Evolutionary conservation across 2,329 filamentous ascomycete species (phyloP).

Genomic region (Aspergillaceae sp.): DNA sequence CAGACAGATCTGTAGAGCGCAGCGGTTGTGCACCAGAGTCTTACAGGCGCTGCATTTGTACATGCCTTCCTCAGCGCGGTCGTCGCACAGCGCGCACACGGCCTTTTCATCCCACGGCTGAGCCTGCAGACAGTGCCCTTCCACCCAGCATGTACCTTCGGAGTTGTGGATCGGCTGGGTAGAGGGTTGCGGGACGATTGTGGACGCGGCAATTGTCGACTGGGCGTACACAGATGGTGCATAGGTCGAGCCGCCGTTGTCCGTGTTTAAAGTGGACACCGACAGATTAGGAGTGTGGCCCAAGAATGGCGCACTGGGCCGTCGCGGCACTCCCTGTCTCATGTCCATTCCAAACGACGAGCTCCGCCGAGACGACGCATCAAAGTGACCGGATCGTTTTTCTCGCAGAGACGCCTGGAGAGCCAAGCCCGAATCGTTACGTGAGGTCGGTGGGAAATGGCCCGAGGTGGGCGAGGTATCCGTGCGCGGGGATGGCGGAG

Average conservation of each 20-base stretch:
- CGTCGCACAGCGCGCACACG: conserved; percentile 42
- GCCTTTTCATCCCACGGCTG: conserved; percentile 36
- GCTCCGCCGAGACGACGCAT: conserved; percentile 70
- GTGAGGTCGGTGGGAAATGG: conserved; percentile 72
- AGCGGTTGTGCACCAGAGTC: conserved; percentile 49
- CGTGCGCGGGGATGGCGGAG: conserved; percentile 47
- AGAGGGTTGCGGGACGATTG: conserved; percentile 39
- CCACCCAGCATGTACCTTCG: conserved; percentile 37
- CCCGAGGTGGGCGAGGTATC: conserved; percentile 65
- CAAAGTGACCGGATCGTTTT: conserved; percentile 90
- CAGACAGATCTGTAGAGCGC: conserved; percentile 52
- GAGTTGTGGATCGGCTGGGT: conserved; percentile 33
- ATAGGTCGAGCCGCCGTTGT: conserved; percentile 36
- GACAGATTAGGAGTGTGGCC: conserved; percentile 46
- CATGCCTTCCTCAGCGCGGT: conserved; percentile 51
- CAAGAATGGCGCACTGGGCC: conserved; percentile 64
- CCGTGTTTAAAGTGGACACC: conserved; percentile 37
- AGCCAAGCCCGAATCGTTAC: conserved; percentile 85
- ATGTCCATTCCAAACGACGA: conserved; percentile 84
- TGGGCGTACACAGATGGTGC: conserved; percentile 44
- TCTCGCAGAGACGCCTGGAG: conserved; percentile 78
- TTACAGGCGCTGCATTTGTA: conserved; percentile 42
- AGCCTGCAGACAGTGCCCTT: conserved; percentile 42
- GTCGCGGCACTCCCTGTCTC: conserved; percentile 45
- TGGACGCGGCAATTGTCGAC: conserved; percentile 43